These are phyloP conservation scores for Gracilaria domingensis DNA, from an alignment of 23 red algal species.

Conservation along the genomic window DNA sequence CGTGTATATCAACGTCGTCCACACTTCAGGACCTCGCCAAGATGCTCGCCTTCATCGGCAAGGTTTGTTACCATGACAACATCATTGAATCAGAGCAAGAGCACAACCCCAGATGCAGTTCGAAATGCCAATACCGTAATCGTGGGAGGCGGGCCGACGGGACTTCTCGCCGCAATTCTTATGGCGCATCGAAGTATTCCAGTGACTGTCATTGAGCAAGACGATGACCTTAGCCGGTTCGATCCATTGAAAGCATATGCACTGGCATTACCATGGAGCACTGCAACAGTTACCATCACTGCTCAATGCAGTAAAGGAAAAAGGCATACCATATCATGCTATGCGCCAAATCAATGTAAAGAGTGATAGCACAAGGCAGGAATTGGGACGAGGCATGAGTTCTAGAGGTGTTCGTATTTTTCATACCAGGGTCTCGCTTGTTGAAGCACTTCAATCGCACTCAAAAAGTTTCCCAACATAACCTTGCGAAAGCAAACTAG, in stretches of 20 bases:
- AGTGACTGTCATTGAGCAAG: constrained; percentile 28
- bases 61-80: not conserved
- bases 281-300: constrained; percentile 9
- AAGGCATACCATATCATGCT: not conserved
- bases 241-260: constrained; percentile 1
- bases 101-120: not conserved
- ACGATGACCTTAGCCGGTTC: constrained; percentile 13
- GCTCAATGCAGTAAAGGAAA: not conserved
- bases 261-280: not conserved
- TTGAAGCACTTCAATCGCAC: not conserved
- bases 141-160: constrained; percentile 47
- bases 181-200: constrained; percentile 19
- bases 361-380: not conserved
- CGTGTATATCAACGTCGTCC: not conserved
- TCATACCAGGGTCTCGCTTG: not conserved
- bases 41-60: not conserved
- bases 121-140: constrained; percentile 39
- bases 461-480: not conserved
- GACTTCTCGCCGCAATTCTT: constrained; percentile 22
- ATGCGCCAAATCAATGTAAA: not conserved
- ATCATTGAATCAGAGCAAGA: not conserved
- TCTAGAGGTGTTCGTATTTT: not conserved
- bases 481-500: not conserved
- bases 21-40: not conserved
- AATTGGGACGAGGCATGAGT: not conserved